phyloP scores from a whole-genome alignment of 805 yeast species.

The Geotrichum ghanense region DNA sequence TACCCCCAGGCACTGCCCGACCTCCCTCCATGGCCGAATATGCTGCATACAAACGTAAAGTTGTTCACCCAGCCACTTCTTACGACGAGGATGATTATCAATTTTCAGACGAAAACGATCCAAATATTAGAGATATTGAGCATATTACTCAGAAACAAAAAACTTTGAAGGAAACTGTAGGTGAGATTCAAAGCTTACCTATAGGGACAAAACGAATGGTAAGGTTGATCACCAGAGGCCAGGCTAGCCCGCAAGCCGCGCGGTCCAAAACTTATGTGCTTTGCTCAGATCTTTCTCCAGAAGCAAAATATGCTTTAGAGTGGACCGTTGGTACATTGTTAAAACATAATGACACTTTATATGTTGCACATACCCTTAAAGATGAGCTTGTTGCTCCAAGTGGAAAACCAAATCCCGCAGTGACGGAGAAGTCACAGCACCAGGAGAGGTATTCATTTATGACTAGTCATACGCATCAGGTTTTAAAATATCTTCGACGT shows the following conservation, averaged over 20 bases:
- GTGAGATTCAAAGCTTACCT: not conserved
- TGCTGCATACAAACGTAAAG: slow-evolving; percentile 45
- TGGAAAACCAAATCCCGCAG: not conserved
- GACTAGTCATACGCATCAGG: slow-evolving; percentile 31
- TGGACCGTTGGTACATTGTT: slow-evolving; percentile 82
- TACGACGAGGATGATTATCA: slow-evolving; percentile 20
- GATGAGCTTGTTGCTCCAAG: slow-evolving; percentile 16
- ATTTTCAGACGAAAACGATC: no score
- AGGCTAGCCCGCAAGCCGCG: slow-evolving; percentile 16
- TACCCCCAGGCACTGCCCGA: slow-evolving; percentile 11
- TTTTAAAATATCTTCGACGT: slow-evolving; percentile 38
- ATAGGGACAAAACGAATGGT: slow-evolving; percentile 39
- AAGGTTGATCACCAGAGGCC: slow-evolving; percentile 60
- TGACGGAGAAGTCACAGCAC: slow-evolving; percentile 22
- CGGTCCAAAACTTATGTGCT: slow-evolving; percentile 51
- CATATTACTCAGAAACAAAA: slow-evolving; percentile 52
- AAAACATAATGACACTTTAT: slow-evolving; percentile 71
- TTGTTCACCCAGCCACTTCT: slow-evolving; percentile 47
- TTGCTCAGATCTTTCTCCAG: slow-evolving; percentile 75
- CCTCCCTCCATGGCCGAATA: slow-evolving; percentile 36
- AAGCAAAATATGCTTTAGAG: slow-evolving; percentile 71
- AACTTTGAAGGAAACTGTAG: not conserved
- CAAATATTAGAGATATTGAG: slow-evolving; percentile 55
- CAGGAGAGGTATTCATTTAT: slow-evolving; percentile 32
- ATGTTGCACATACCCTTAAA: slow-evolving; percentile 39